Evolutionary conservation across 2,329 filamentous ascomycete genomes (phyloP).

Genomic region (Xylariaceae sp.): DNA sequence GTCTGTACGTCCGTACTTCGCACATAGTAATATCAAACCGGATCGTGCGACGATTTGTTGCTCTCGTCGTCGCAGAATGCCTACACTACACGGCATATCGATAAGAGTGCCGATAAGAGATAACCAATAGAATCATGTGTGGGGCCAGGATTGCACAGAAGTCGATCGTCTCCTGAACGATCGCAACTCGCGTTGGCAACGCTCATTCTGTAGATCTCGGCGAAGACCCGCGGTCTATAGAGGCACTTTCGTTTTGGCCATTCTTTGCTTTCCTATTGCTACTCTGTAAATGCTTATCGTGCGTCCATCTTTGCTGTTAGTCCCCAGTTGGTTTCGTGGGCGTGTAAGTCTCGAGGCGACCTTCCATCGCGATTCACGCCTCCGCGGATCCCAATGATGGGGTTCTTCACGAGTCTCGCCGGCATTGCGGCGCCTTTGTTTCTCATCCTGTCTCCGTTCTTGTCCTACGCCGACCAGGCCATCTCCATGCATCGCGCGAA

Average conservation of each 20-base stretch:
- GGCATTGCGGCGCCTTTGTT: conserved; percentile 60
- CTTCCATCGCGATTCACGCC: background rate
- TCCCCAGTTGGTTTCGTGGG: conserved; percentile 2
- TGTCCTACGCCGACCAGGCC: conserved; percentile 64
- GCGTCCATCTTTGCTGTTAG: background rate
- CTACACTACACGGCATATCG: background rate
- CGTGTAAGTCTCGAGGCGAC: conserved; percentile 3
- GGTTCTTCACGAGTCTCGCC: conserved; percentile 46
- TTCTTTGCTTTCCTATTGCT: background rate
- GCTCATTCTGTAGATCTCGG: background rate
- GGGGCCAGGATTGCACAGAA: conserved; percentile 10
- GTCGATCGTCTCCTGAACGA: background rate
- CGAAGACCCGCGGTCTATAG: background rate
- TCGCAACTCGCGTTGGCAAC: conserved; percentile 8
- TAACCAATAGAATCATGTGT: background rate
- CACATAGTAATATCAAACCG: too few species aligned
- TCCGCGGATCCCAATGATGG: conserved; percentile 30
- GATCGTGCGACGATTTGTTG: too few species aligned
- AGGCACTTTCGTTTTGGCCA: background rate
- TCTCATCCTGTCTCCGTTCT: conserved; percentile 58
- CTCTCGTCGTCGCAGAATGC: background rate
- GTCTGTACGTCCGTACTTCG: too few species aligned
- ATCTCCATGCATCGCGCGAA: conserved; percentile 60
- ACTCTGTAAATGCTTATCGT: conserved; percentile 4
- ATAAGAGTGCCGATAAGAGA: background rate